A percentile compares a stretch with the other conserved stretches of the same genome.
Conservation (phyloP, 2,329 filamentous ascomycete genomes). For the Aureobasidium pullulans region DNA sequence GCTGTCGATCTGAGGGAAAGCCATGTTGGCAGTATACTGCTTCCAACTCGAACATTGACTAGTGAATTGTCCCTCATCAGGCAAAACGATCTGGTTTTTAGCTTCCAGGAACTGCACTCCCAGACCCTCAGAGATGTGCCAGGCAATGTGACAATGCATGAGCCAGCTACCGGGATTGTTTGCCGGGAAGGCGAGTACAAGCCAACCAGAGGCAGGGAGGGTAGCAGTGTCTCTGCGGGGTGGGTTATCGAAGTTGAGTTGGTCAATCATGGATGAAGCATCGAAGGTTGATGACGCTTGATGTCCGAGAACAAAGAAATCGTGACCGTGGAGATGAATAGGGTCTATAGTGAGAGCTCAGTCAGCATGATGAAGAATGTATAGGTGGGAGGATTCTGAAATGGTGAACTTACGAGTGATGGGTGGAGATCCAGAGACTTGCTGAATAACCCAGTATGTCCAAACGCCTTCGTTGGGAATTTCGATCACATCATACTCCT, state of each 20-base stretch:
- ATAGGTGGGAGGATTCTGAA: background rate
- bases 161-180: conserved; percentile 51
- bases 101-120: conserved; percentile 47
- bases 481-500: conserved; percentile 34
- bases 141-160: conserved; percentile 47
- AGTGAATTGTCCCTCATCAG: conserved; percentile 22
- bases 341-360: conserved; percentile 15
- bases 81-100: conserved; percentile 25
- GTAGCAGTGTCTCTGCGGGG: conserved; percentile 43
- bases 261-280: conserved; percentile 21
- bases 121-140: conserved; percentile 55
- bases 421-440: conserved; percentile 16
- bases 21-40: conserved; percentile 25
- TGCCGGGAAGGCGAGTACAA: conserved; percentile 43
- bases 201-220: conserved; percentile 37
- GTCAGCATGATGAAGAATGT: background rate
- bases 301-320: conserved; percentile 29
- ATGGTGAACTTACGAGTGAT: background rate
- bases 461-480: conserved; percentile 32
- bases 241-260: conserved; percentile 35
- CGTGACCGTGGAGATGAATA: conserved; percentile 28
- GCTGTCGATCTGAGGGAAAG: conserved; percentile 33
- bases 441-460: conserved; percentile 45
- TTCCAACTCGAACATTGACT: conserved; percentile 29
- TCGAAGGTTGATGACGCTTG: conserved; percentile 23